Conservation (phyloP, 2,329 filamentous ascomycete species). For the Aureobasidium vineae region DNA sequence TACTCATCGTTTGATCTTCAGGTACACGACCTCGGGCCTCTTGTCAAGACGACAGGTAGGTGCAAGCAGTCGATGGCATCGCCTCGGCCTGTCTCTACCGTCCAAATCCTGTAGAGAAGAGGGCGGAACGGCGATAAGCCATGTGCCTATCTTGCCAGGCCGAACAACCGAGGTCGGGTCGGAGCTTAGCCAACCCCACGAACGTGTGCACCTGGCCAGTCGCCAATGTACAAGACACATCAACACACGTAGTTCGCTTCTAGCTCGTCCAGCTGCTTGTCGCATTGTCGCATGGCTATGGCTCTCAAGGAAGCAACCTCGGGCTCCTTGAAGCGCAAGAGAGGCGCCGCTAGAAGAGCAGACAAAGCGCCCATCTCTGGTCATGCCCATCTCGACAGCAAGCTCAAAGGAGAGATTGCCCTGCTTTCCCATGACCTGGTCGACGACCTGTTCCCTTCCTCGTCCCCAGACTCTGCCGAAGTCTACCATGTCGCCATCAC, state of each 20-base stretch:
- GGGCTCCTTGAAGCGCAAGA: conserved; percentile 52
- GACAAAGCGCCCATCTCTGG: conserved; percentile 76
- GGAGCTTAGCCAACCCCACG: conserved; percentile 1
- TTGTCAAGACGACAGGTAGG: background rate
- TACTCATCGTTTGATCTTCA: background rate
- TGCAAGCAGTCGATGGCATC: background rate
- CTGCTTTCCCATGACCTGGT: conserved; percentile 85
- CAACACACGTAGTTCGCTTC: background rate
- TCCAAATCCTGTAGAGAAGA: background rate
- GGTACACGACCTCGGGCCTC: background rate
- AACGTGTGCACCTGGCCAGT: background rate
- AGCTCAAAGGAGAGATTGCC: conserved; percentile 80
- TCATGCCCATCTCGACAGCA: conserved; percentile 78
- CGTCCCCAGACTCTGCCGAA: conserved; percentile 17
- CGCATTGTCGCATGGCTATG: conserved; percentile 38
- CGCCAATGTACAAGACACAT: background rate
- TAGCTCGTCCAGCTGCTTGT: background rate
- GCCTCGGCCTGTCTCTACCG: background rate
- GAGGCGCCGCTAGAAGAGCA: conserved; percentile 48
- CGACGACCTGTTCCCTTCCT: conserved; percentile 68
- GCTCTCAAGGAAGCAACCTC: conserved; percentile 44
- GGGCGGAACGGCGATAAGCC: background rate
- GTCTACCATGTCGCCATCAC: conserved; percentile 63
- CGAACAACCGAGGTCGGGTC: background rate
- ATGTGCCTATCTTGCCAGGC: conserved; percentile 2